A percentile compares a stretch with the other conserved stretches of the same genome.
phyloP scores from a whole-genome alignment of 768 basidiomycete genomes.

The Dioszegia crocea region DNA sequence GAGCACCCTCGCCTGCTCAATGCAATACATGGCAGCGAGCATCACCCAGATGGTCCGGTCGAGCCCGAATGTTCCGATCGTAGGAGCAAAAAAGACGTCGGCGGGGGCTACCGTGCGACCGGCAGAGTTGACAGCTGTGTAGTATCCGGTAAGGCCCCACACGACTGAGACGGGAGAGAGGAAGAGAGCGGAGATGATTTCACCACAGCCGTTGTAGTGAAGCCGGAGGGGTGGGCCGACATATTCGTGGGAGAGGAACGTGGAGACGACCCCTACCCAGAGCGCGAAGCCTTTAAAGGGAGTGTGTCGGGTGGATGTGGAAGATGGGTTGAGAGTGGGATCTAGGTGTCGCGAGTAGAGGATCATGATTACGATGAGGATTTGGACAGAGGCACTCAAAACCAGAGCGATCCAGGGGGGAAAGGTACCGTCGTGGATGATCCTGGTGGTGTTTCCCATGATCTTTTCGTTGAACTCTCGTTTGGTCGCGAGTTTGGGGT shows the following conservation, averaged over 20 bases:
- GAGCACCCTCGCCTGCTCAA: slow-evolving; percentile 32
- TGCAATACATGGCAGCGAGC: slow-evolving; percentile 21
- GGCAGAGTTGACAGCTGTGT: slow-evolving; percentile 18
- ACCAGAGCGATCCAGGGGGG: slow-evolving; percentile 25
- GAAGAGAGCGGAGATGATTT: slow-evolving; percentile 22
- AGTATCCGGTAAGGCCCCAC: slow-evolving; percentile 29
- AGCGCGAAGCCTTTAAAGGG: slow-evolving; percentile 27
- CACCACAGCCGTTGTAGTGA: slow-evolving; percentile 28
- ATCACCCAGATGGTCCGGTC: slow-evolving; percentile 18
- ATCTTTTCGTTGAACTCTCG: slow-evolving; percentile 24
- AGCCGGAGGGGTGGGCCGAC: slow-evolving; percentile 29
- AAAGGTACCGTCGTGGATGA: slow-evolving; percentile 35
- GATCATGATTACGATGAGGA: slow-evolving; percentile 16
- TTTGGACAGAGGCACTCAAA: slow-evolving; percentile 1
- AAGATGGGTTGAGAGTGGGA: slow-evolving; percentile 8
- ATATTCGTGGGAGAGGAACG: slow-evolving; percentile 25
- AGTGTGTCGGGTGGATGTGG: not conserved
- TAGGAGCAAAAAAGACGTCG: slow-evolving; percentile 11
- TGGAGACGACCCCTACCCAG: slow-evolving; percentile 21
- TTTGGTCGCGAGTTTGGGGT: not conserved
- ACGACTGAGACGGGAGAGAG: slow-evolving; percentile 21
- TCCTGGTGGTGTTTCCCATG: slow-evolving; percentile 27
- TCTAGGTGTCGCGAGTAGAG: slow-evolving; percentile 12
- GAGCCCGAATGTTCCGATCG: slow-evolving; percentile 4
- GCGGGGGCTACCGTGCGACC: not conserved